Base-by-base conservation (phyloP, 2,329 filamentous ascomycete genomes). In the Huntiella decipiens region DNA sequence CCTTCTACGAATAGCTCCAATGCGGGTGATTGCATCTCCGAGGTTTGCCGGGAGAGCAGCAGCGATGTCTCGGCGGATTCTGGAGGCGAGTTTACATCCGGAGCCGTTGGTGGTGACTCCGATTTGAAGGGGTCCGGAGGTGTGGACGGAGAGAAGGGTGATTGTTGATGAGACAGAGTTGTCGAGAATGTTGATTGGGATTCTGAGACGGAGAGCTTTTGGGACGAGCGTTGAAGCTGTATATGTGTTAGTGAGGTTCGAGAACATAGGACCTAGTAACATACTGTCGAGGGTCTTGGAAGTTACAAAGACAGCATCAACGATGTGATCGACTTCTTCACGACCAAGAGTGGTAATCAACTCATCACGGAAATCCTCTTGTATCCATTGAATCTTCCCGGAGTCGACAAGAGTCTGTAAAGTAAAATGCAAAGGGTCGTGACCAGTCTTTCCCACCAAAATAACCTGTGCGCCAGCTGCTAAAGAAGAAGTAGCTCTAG, bases 91-190 rank as follows among this genome's bases (percentile, higher is more conserved):
- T 62, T 94, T 95, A 66, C 91, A 96, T 1, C 91, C 91, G 54
- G 82, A 79, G 15, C 91, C 88, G 49, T 92, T 95, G 1, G 91
- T 96, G 3, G 91, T 96, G 48, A 98, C 82, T 51, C 91, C 91
- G 50, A 98, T 80, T 58, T 96, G 91, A 36, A 98, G 68, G 7
- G 91, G 88, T 0, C 91, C 91, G 56, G 95, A 87, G 46, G 74
- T 77, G 60, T 96, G 78, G 5, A 84, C 92, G 17, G 86, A 91
- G 39, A 96, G 75, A 44, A 98, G 70, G 4, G 82, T 81, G 60
- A 98, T 94, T 19, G 84, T 83, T 65, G 86, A 95, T 12, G 96
- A 77, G 32, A 75, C 70, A 0, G 88, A 83, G 0, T 82, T 74
- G 63, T 98, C 91, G 50, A 85, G 75, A 19, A 96, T 85, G 61